Conservation (phyloP, 805 yeast species). For the Spathaspora hagerdaliae region DNA sequence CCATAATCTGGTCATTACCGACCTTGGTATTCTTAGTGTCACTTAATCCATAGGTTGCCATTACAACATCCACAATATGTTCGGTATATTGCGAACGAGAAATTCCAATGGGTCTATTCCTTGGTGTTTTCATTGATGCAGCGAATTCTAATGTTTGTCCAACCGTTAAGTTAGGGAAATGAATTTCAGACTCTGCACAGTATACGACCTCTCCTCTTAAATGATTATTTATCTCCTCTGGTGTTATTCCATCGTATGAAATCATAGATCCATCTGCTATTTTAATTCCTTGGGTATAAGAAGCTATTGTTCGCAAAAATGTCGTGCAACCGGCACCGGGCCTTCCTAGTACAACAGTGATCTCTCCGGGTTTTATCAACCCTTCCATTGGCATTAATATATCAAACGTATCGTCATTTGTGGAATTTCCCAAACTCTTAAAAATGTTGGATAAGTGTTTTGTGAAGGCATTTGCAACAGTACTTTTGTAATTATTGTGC, state of each 20-base stretch:
- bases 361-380: slow-evolving; percentile 55
- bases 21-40: slow-evolving; percentile 62
- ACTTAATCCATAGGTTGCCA: slow-evolving; percentile 54
- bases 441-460: slow-evolving; percentile 5
- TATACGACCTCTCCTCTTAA: slow-evolving; percentile 68
- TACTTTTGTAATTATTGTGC: slow-evolving; percentile 58
- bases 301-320: slow-evolving; percentile 59
- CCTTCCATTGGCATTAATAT: slow-evolving; percentile 68
- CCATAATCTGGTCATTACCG: slow-evolving; percentile 64
- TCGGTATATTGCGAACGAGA: slow-evolving; percentile 50
- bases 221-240: slow-evolving; percentile 45
- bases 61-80: slow-evolving; percentile 49
- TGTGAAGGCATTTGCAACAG: slow-evolving; percentile 36
- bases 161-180: slow-evolving; percentile 66
- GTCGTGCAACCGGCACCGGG: slow-evolving; percentile 84
- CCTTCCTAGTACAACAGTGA: slow-evolving; percentile 70
- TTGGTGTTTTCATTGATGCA: slow-evolving; percentile 58
- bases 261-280: slow-evolving; percentile 44
- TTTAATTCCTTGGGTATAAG: slow-evolving; percentile 58
- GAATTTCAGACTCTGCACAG: slow-evolving; percentile 65
- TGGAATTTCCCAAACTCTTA: neutral
- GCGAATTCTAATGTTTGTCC: slow-evolving; percentile 63
- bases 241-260: slow-evolving; percentile 53
- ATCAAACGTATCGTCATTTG: slow-evolving; percentile 29
- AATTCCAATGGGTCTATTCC: slow-evolving; percentile 58